These are phyloP conservation scores for Suillus americanus DNA, from an alignment of 768 basidiomycete genomes.

Conservation along the genomic window DNA sequence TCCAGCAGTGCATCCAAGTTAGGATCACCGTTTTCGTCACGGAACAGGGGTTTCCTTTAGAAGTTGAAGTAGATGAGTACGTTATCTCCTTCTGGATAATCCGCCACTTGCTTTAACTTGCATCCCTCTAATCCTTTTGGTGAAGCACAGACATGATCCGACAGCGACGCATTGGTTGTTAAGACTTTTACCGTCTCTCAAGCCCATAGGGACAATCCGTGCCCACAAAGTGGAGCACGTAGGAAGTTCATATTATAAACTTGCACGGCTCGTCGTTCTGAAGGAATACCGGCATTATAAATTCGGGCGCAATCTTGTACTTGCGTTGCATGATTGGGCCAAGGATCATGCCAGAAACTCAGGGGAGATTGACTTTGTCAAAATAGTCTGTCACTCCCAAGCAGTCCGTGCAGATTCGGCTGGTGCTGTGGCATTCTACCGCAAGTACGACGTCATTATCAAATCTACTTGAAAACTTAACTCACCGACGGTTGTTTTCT, in stretches of 20 bases:
- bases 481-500: conserved; percentile 17
- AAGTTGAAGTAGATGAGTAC: conserved; percentile 75
- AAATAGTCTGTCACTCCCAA: conserved; percentile 69
- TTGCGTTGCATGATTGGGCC: conserved; percentile 61
- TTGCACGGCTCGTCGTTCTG: conserved; percentile 69
- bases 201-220: conserved; percentile 74
- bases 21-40: conserved; percentile 48
- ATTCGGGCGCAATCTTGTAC: conserved; percentile 68
- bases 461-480: conserved; percentile 10
- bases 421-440: conserved; percentile 69
- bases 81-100: conserved; percentile 21
- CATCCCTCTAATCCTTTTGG: neutral
- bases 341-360: conserved; percentile 34
- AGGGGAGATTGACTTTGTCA: conserved; percentile 29
- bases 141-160: conserved; percentile 52
- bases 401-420: conserved; percentile 28
- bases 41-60: conserved; percentile 65
- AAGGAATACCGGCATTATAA: conserved; percentile 60
- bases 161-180: conserved; percentile 71
- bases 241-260: conserved; percentile 56
- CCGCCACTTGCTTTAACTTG: neutral
- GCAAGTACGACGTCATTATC: conserved; percentile 48
- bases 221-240: conserved; percentile 35
- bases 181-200: conserved; percentile 57
- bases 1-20: conserved; percentile 67